Percentiles rank a stretch among this genome's conserved stretches.
Conservation (phyloP, 1,284 basidiomycete species). For the Pyrrhoderma lamaoense region DNA sequence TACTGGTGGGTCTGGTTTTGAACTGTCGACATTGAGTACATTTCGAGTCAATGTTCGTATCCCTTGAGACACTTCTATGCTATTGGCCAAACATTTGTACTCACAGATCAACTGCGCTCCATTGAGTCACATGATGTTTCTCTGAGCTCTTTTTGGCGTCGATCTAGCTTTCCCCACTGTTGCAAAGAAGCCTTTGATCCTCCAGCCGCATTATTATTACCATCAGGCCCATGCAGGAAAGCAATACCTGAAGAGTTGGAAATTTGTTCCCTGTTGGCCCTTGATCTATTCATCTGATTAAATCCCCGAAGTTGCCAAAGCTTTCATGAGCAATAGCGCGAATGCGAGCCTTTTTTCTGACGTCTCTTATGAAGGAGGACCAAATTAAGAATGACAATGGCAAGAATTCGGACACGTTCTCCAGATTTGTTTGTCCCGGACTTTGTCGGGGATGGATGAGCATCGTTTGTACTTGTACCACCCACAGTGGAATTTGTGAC, state of each 20-base stretch:
- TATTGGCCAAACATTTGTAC: no score
- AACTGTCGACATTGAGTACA: neutral
- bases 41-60: no score
- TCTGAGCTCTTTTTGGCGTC: no score
- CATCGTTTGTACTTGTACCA: no score
- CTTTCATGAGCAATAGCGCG: conserved; percentile 10
- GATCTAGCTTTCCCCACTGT: no score
- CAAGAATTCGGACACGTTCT: neutral
- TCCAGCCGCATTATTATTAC: neutral
- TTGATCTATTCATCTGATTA: neutral
- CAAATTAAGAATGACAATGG: conserved; percentile 2
- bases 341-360: neutral
- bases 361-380: conserved; percentile 2
- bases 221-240: conserved; percentile 2
- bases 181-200: neutral
- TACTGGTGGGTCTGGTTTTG: neutral
- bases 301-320: conserved; percentile 1
- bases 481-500: no score
- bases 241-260: conserved; percentile 5
- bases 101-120: no score
- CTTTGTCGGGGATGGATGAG: neutral
- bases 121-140: neutral
- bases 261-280: conserved; percentile 2
- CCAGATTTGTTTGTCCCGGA: neutral
- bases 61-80: no score